Percentiles rank a stretch among this genome's conserved stretches.
Evolutionary conservation across 768 basidiomycete genomes (phyloP).

Genomic region (Chalciporus sphaerocephalus): DNA sequence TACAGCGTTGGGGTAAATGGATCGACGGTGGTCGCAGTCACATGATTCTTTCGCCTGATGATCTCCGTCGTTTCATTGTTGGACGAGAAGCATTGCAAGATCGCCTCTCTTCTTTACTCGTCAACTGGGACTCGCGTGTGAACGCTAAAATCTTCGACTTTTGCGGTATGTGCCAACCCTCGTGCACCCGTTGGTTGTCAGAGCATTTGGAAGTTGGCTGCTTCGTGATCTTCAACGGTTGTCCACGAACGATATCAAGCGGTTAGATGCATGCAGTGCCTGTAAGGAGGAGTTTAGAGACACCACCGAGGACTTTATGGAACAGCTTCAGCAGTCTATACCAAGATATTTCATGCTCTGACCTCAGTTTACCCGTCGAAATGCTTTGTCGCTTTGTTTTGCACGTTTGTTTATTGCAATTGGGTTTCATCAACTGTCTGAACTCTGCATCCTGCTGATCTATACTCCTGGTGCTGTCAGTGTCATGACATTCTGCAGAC

Average conservation of each 20-base stretch:
- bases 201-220: constrained; percentile 18
- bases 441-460: too few species aligned
- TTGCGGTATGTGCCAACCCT: constrained; percentile 2
- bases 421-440: neutral
- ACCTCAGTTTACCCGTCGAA: neutral
- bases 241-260: neutral
- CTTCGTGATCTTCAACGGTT: constrained; percentile 19
- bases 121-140: constrained; percentile 4
- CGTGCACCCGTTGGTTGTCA: constrained; percentile 6
- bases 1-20: constrained; percentile 25
- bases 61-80: constrained; percentile 30
- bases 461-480: too few species aligned
- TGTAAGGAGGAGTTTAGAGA: neutral
- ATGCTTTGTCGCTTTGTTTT: neutral
- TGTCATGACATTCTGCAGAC: too few species aligned
- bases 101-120: constrained; percentile 15
- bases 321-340: constrained; percentile 8
- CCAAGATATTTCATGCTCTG: constrained; percentile 15
- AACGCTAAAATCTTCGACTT: neutral
- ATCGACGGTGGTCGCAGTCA: constrained; percentile 31
- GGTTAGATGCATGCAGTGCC: neutral
- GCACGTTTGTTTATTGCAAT: neutral
- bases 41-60: constrained; percentile 24
- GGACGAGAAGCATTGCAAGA: constrained; percentile 32
- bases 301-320: neutral